A percentile compares a stretch with the other conserved stretches of the same genome.
These are phyloP conservation scores for Didymella exigua DNA, from an alignment of 2,329 filamentous ascomycete species.

Conservation along the genomic window DNA sequence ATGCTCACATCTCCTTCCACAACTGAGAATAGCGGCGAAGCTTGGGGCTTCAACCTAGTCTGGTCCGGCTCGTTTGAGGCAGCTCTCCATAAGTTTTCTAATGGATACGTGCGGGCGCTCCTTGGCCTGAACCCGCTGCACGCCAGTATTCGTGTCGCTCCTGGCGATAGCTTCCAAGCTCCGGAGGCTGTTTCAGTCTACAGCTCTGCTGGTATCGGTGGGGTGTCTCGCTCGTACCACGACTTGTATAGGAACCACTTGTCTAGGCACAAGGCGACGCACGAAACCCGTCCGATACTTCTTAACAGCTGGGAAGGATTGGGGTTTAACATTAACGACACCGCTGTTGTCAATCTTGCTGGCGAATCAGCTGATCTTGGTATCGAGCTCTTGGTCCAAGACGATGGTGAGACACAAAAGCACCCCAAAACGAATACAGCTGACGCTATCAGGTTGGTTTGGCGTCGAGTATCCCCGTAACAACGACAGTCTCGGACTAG, in stretches of 20 bases:
- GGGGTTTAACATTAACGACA: slow-evolving; percentile 63
- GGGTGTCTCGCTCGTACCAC: slow-evolving; percentile 67
- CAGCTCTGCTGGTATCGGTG: slow-evolving; percentile 63
- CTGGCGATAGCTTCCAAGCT: slow-evolving; percentile 63
- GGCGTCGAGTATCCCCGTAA: slow-evolving; percentile 65
- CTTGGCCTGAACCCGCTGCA: slow-evolving; percentile 67
- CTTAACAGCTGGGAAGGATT: slow-evolving; percentile 72
- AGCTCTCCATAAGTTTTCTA: slow-evolving; percentile 66
- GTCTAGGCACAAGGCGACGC: slow-evolving; percentile 62
- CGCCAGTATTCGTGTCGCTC: slow-evolving; percentile 62
- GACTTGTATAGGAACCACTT: slow-evolving; percentile 66
- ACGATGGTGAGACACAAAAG: slow-evolving; percentile 51
- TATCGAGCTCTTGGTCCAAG: slow-evolving; percentile 67
- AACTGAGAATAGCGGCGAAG: slow-evolving; percentile 66
- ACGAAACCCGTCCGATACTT: slow-evolving; percentile 59
- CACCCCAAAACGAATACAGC: background rate
- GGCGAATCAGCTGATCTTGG: slow-evolving; percentile 63
- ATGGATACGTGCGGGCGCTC: slow-evolving; percentile 65
- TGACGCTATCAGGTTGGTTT: slow-evolving; percentile 61
- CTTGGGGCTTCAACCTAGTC: slow-evolving; percentile 68
- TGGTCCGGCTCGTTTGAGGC: slow-evolving; percentile 68
- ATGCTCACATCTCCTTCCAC: slow-evolving; percentile 61
- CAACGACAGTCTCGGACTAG: slow-evolving; percentile 63
- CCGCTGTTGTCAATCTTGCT: slow-evolving; percentile 61
- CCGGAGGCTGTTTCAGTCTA: slow-evolving; percentile 69